Evolutionary conservation across 169 alveolate species (phyloP).

Genomic region (Eimeria zaria): DNA sequence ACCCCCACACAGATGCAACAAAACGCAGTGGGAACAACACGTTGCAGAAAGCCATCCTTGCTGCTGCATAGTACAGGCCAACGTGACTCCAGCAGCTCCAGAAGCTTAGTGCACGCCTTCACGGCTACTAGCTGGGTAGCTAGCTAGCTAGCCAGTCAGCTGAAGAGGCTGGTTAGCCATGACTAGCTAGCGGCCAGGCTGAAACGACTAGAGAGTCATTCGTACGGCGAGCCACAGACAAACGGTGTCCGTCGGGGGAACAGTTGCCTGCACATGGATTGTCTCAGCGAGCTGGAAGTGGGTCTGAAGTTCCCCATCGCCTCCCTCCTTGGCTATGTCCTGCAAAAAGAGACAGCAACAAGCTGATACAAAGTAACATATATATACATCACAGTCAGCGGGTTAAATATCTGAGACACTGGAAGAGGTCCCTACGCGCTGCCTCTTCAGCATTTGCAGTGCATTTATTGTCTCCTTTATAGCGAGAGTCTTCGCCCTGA

Average conservation of each 20-base stretch:
- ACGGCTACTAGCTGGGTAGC: not conserved
- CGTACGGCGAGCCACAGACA: slow-evolving; percentile 94
- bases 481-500: slow-evolving; percentile 58
- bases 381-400: not conserved
- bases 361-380: not conserved
- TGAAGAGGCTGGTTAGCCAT: too few species aligned
- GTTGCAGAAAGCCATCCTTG: not conserved
- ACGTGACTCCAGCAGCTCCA: not conserved
- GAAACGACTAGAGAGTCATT: not conserved
- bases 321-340: slow-evolving; percentile 60
- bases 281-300: slow-evolving; percentile 91
- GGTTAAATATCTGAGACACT: not conserved
- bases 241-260: slow-evolving; percentile 91
- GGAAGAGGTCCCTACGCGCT: slow-evolving; percentile 4
- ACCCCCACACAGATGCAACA: not conserved
- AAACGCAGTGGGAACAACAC: not conserved
- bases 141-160: not conserved
- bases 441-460: slow-evolving; percentile 26
- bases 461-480: slow-evolving; percentile 49
- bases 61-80: not conserved
- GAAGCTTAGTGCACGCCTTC: not conserved
- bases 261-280: slow-evolving; percentile 91
- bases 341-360: not conserved
- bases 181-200: not conserved
- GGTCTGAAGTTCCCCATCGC: slow-evolving; percentile 46